Percentiles rank a stretch among this genome's conserved stretches.
phyloP scores from a whole-genome alignment of 805 yeast genomes.

The Monosporozyma unispora region DNA sequence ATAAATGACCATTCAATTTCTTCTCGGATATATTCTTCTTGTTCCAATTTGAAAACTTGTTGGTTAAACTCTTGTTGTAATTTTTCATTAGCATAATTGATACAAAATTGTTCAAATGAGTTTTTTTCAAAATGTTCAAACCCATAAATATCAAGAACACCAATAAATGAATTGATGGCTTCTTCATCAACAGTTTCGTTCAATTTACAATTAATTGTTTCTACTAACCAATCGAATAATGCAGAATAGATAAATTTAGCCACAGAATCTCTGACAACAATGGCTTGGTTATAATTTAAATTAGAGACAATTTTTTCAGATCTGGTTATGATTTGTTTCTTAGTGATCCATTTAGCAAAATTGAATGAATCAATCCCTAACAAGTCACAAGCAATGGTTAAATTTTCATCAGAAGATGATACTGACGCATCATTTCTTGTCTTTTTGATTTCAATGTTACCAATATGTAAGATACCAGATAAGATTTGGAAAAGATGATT shows the following conservation, averaged over 20 bases:
- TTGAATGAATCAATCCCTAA: conserved; percentile 66
- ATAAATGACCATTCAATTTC: conserved; percentile 96
- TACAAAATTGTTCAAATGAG: conserved; percentile 95
- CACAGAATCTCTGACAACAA: conserved; percentile 90
- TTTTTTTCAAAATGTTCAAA: conserved; percentile 92
- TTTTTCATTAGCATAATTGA: conserved; percentile 94
- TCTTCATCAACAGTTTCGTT: conserved; percentile 53
- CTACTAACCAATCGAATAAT: conserved; percentile 90
- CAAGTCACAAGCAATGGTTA: conserved; percentile 74
- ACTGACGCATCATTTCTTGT: conserved; percentile 78
- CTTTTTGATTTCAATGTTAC: conserved; percentile 82
- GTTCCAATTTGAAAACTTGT: conserved; percentile 94
- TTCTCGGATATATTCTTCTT: conserved; percentile 87
- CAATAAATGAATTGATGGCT: conserved; percentile 63
- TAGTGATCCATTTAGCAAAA: conserved; percentile 86
- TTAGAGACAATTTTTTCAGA: conserved; percentile 85
- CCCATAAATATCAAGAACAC: conserved; percentile 95
- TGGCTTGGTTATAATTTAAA: conserved; percentile 73
- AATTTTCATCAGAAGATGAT: conserved; percentile 64
- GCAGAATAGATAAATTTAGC: conserved; percentile 90
- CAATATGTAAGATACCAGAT: conserved; percentile 85
- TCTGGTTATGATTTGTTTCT: conserved; percentile 88
- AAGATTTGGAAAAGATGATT: conserved; percentile 63
- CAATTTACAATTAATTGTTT: conserved; percentile 62
- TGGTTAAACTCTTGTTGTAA: conserved; percentile 96